A percentile compares a stretch with the other conserved stretches of the same genome.
phyloP scores from a whole-genome alignment of 768 basidiomycete genomes.

The Strobilomyces echinocephalus region DNA sequence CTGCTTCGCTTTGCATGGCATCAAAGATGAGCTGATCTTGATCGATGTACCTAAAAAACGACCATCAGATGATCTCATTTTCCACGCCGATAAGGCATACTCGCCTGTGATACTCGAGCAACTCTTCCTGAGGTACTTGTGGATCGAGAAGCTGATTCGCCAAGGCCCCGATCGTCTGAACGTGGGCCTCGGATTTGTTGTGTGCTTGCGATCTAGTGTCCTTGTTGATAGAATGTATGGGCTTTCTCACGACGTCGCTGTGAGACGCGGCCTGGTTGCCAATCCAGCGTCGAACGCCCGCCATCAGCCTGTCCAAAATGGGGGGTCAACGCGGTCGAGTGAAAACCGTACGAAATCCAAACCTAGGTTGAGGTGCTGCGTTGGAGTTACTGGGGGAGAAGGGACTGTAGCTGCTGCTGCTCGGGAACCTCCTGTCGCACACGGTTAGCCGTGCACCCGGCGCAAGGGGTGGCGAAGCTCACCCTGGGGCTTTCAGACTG shows the following conservation, averaged over 20 bases:
- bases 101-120: conserved; percentile 69
- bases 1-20: conserved; percentile 48
- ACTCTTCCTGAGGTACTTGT: conserved; percentile 56
- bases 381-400: conserved; percentile 58
- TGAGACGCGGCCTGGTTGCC: conserved; percentile 45
- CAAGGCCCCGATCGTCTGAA: conserved; percentile 52
- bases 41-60: conserved; percentile 58
- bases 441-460: not conserved
- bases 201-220: conserved; percentile 24
- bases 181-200: conserved; percentile 26
- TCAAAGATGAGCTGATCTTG: conserved; percentile 65
- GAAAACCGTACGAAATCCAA: conserved; percentile 13
- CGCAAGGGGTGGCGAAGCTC: conserved; percentile 15
- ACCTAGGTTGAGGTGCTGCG: conserved; percentile 37
- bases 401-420: conserved; percentile 67
- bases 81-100: conserved; percentile 11
- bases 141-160: conserved; percentile 59
- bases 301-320: conserved; percentile 51
- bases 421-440: conserved; percentile 56
- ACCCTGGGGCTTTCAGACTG: conserved; percentile 80
- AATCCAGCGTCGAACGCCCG: conserved; percentile 78
- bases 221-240: conserved; percentile 29
- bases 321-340: conserved; percentile 12
- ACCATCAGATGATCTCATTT: conserved; percentile 1
- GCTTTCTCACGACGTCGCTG: conserved; percentile 38